Percentiles rank a stretch among this genome's conserved stretches.
Conservation (phyloP, 768 basidiomycete genomes). For the Baorangia bicolor region DNA sequence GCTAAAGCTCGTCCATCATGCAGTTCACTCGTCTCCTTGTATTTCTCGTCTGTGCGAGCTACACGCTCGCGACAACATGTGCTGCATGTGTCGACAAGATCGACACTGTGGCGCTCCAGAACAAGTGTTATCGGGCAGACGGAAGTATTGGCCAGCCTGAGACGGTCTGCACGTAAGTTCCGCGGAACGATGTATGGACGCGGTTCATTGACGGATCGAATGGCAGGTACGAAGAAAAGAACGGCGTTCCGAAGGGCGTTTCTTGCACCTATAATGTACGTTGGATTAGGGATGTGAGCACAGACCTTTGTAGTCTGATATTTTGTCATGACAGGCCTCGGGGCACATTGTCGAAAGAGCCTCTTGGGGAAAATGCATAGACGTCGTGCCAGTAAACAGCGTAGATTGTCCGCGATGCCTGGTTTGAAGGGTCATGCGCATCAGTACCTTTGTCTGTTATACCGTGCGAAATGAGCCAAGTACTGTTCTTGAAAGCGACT, state of each 20-base stretch:
- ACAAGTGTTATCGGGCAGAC: neutral
- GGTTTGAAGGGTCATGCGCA: neutral
- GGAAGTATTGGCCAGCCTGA: neutral
- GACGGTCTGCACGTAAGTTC: neutral
- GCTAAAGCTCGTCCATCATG: neutral
- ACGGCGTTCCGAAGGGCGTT: neutral
- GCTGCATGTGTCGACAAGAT: neutral
- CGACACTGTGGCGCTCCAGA: neutral
- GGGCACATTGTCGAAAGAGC: neutral
- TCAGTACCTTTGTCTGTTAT: neutral
- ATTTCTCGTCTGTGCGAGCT: neutral
- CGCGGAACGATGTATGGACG: too few species aligned
- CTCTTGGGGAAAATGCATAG: neutral
- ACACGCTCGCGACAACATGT: neutral
- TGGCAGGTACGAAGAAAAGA: neutral
- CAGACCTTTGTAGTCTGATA: neutral
- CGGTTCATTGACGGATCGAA: neutral
- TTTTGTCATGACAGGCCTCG: neutral
- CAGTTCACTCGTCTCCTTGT: neutral
- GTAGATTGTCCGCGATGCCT: neutral
- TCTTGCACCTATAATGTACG: neutral
- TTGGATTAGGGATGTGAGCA: neutral
- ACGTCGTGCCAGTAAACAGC: neutral
- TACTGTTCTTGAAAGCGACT: neutral
- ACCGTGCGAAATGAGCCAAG: constrained; percentile 5